These are phyloP conservation scores for Decorospora gaudefroyi DNA, from an alignment of 2,329 filamentous ascomycete genomes.

Conservation along the genomic window DNA sequence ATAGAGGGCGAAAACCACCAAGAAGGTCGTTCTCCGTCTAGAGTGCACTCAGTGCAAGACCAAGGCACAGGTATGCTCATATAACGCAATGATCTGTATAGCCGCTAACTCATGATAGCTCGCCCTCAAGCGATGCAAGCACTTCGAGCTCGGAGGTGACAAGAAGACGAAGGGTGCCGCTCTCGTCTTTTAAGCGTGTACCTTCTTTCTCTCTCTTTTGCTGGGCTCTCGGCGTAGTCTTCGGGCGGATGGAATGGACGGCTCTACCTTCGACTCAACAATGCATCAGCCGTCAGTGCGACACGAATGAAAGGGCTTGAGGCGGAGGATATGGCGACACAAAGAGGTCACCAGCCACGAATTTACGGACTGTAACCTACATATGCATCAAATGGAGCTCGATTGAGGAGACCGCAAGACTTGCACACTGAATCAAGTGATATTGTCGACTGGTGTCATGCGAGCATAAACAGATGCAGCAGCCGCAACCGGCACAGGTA, in stretches of 20 bases:
- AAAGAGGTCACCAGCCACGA: slow-evolving; percentile 43
- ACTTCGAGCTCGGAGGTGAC: slow-evolving; percentile 99
- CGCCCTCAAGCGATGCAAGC: slow-evolving; percentile 99
- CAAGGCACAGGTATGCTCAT: slow-evolving; percentile 39
- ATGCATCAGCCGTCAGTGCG: slow-evolving; percentile 31
- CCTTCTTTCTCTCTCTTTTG: slow-evolving; percentile 48
- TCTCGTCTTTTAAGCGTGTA: slow-evolving; percentile 91
- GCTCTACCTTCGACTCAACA: slow-evolving; percentile 44
- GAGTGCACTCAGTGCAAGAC: slow-evolving; percentile 94
- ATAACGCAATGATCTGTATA: neutral
- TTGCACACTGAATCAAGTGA: slow-evolving; percentile 3
- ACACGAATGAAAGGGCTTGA: slow-evolving; percentile 35
- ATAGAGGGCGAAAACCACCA: slow-evolving; percentile 99
- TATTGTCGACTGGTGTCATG: neutral
- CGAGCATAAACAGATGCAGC: slow-evolving; percentile 2
- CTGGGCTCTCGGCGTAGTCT: slow-evolving; percentile 48
- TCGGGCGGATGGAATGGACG: slow-evolving; percentile 43
- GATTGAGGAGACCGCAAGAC: slow-evolving; percentile 42
- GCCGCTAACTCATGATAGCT: slow-evolving; percentile 69
- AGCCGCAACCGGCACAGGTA: slow-evolving; percentile 4
- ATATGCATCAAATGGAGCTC: slow-evolving; percentile 50
- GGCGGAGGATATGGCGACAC: slow-evolving; percentile 39
- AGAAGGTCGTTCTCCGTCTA: slow-evolving; percentile 98
- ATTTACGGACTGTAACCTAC: slow-evolving; percentile 47
- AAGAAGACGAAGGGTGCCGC: slow-evolving; percentile 99